phyloP scores from a whole-genome alignment of 2,329 filamentous ascomycete genomes.

The Exophiala sp. region DNA sequence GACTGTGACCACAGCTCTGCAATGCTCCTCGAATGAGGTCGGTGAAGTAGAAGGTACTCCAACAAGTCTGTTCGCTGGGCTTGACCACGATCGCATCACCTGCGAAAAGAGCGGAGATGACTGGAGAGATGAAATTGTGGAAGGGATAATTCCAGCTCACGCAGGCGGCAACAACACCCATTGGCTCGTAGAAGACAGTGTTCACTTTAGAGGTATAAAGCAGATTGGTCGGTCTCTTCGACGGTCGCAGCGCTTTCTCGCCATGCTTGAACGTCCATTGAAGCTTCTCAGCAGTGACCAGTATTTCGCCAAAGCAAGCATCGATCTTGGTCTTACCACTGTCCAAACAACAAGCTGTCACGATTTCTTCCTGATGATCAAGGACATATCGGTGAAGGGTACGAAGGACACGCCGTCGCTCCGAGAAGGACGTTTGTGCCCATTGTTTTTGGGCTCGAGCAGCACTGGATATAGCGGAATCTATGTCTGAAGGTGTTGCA shows the following conservation, averaged over 20 bases:
- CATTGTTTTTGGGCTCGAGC: conserved; percentile 71
- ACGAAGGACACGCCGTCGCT: conserved; percentile 74
- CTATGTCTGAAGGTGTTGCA: conserved; percentile 70
- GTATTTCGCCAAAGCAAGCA: conserved; percentile 87
- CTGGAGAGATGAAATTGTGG: conserved; percentile 87
- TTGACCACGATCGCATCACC: conserved; percentile 93
- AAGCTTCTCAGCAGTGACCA: conserved; percentile 90
- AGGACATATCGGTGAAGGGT: conserved; percentile 75
- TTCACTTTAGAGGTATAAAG: conserved; percentile 96
- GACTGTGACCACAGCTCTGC: conserved; percentile 74
- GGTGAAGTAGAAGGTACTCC: conserved; percentile 81
- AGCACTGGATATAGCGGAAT: conserved; percentile 71
- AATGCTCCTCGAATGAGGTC: conserved; percentile 76
- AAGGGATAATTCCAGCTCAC: conserved; percentile 98
- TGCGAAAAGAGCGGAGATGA: conserved; percentile 85
- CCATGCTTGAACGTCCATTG: conserved; percentile 92
- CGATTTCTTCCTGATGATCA: conserved; percentile 84
- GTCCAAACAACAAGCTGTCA: conserved; percentile 79
- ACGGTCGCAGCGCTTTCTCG: conserved; percentile 71
- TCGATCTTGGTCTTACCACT: conserved; percentile 96
- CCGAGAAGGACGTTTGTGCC: conserved; percentile 71
- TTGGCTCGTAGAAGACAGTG: conserved; percentile 81
- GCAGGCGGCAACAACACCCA: conserved; percentile 87
- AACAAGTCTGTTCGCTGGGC: conserved; percentile 90
- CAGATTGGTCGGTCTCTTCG: conserved; percentile 76